A percentile compares a stretch with the other conserved stretches of the same genome.
Evolutionary conservation across 2,329 filamentous ascomycete genomes (phyloP).

Genomic region (Fusarium pilosicola): DNA sequence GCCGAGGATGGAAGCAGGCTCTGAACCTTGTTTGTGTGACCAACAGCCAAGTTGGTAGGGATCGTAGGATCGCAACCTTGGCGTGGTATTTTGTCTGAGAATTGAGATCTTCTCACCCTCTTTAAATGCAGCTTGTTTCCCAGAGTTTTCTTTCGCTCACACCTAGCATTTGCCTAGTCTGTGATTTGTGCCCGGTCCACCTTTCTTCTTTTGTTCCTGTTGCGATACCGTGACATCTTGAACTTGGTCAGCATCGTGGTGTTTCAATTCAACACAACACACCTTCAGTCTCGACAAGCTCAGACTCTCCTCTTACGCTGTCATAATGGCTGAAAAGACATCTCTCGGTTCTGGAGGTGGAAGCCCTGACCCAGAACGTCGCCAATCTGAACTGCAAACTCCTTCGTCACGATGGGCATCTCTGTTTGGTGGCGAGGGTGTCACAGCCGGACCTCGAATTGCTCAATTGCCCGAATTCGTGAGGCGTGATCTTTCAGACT

Average conservation of each 20-base stretch:
- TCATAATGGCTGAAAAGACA: constrained; percentile 44
- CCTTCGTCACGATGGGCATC: constrained; percentile 46
- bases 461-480: constrained; percentile 55
- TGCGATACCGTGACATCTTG: background rate
- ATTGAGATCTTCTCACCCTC: constrained; percentile 2
- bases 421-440: constrained; percentile 52
- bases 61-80: constrained; percentile 11
- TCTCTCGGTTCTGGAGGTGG: constrained; percentile 23
- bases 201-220: constrained; percentile 7
- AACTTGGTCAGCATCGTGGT: background rate
- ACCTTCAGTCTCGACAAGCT: background rate
- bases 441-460: constrained; percentile 63
- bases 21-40: constrained; percentile 21
- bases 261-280: background rate
- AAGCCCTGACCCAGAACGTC: constrained; percentile 41
- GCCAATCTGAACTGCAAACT: constrained; percentile 24
- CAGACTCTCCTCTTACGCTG: background rate
- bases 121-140: constrained; percentile 33
- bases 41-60: constrained; percentile 21
- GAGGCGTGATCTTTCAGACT: constrained; percentile 51
- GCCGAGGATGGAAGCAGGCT: constrained; percentile 7
- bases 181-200: constrained; percentile 7
- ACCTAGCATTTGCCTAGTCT: constrained; percentile 6
- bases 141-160: background rate
- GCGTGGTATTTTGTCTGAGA: constrained; percentile 17